phyloP scores from a whole-genome alignment of 2,329 filamentous ascomycete genomes.

The Fonsecaea pugnacius region DNA sequence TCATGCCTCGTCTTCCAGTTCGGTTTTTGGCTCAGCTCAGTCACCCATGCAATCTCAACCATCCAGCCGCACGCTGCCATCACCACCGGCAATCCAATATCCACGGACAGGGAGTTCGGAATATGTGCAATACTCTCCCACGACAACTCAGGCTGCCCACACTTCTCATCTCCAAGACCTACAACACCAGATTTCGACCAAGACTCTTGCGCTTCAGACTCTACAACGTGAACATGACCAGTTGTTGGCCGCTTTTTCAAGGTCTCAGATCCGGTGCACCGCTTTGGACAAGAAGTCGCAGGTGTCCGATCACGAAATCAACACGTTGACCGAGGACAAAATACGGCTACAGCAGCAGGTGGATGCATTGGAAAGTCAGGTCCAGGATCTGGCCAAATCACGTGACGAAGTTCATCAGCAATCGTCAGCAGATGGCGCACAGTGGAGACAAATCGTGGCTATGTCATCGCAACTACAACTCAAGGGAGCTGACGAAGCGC shows the following conservation, averaged over 20 bases:
- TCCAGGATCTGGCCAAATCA: slow-evolving; percentile 55
- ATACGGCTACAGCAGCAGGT: slow-evolving; percentile 55
- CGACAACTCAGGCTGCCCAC: slow-evolving; percentile 41
- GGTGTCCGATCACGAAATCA: slow-evolving; percentile 58
- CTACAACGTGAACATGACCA: slow-evolving; percentile 60
- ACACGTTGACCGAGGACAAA: slow-evolving; percentile 56
- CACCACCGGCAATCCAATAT: slow-evolving; percentile 35
- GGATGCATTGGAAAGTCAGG: slow-evolving; percentile 52
- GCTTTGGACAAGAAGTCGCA: slow-evolving; percentile 58
- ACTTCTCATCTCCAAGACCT: slow-evolving; percentile 53
- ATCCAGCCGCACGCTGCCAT: slow-evolving; percentile 35
- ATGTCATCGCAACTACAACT: slow-evolving; percentile 54
- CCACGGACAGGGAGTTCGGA: slow-evolving; percentile 25
- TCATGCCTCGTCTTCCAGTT: slow-evolving; percentile 30
- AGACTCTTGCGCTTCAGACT: slow-evolving; percentile 58
- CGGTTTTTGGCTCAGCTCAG: slow-evolving; percentile 27
- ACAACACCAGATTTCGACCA: slow-evolving; percentile 60
- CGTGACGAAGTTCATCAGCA: slow-evolving; percentile 54
- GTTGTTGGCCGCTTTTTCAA: slow-evolving; percentile 56
- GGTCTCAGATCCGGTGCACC: slow-evolving; percentile 51
- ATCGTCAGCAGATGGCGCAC: slow-evolving; percentile 50
- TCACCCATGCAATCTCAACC: slow-evolving; percentile 34
- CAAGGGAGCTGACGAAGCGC: slow-evolving; percentile 49
- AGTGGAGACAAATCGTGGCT: slow-evolving; percentile 58
- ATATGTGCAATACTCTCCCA: slow-evolving; percentile 23